Percentiles rank a stretch among this genome's conserved stretches.
phyloP scores from a whole-genome alignment of 129 eudicot genomes.

The Helianthus annuus region HanXRQr2.0-SUNRISE NC_035448.2:49244209-49244708 shows the following conservation, averaged over 20 bases:
- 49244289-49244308: too few relatives aligned
- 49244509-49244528: conserved; percentile 45
- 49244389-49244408: too few relatives aligned
- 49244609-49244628: conserved; percentile 34
- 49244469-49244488: conserved; percentile 35
- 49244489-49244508: conserved; percentile 40
- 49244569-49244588: conserved; percentile 36
- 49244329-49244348: too few relatives aligned
- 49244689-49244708: conserved; percentile 65
- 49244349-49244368: too few relatives aligned
- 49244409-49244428: too few relatives aligned
- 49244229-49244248: too few relatives aligned
- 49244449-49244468: conserved; percentile 46
- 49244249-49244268: too few relatives aligned
- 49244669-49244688: conserved; percentile 54
- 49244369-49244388: too few relatives aligned
- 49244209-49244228: too few relatives aligned
- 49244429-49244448: conserved; percentile 63
- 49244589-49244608: conserved; percentile 29
- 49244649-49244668: conserved; percentile 59
- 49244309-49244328: too few relatives aligned
- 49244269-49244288: too few relatives aligned
- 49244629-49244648: conserved; percentile 37
- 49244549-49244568: conserved; percentile 67
- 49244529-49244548: conserved; percentile 55